A percentile compares a stretch with the other conserved stretches of the same genome.
These are phyloP conservation scores for Sporothrix mexicana DNA, from an alignment of 2,329 filamentous ascomycete species.

Conservation along the genomic window DNA sequence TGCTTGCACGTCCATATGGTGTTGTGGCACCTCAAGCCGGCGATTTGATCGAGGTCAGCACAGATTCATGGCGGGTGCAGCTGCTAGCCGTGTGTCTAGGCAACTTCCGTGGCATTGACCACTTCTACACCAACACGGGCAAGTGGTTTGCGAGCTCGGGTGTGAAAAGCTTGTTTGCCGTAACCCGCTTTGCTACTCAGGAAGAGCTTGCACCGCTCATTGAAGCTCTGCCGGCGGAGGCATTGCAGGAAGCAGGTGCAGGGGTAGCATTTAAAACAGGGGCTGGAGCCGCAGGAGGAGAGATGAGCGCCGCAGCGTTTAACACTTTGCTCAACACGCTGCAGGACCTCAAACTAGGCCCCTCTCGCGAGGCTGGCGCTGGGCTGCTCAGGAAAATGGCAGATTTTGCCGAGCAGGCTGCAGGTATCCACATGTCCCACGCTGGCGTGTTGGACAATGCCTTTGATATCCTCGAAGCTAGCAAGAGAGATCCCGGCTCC, in stretches of 20 bases:
- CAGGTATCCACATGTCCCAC: conserved; percentile 55
- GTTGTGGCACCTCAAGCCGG: conserved; percentile 48
- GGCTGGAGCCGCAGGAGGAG: too few relatives aligned
- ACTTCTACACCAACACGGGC: conserved; percentile 61
- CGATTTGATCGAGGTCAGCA: conserved; percentile 57
- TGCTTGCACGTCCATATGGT: conserved; percentile 35
- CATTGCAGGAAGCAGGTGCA: conserved; percentile 6
- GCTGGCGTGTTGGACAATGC: conserved; percentile 56
- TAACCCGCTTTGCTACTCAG: conserved; percentile 53
- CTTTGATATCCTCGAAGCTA: conserved; percentile 45
- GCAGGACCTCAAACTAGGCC: conserved; percentile 50
- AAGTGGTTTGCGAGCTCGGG: conserved; percentile 56
- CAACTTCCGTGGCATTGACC: conserved; percentile 55
- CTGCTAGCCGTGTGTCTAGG: conserved; percentile 61
- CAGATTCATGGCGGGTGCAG: conserved; percentile 47
- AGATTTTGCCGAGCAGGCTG: conserved; percentile 51
- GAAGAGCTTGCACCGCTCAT: conserved; percentile 52
- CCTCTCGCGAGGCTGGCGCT: conserved; percentile 52
- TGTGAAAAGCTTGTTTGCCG: conserved; percentile 56
- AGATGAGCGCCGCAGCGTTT: conserved; percentile 28
- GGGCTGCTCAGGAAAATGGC: conserved; percentile 56
- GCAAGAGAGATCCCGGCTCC: not conserved
- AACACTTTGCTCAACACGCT: conserved; percentile 45
- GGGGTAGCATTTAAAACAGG: not conserved
- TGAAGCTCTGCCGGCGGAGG: conserved; percentile 46